Conservation (phyloP, 257 asterid species). For the Gentiana dahurica region DNA sequence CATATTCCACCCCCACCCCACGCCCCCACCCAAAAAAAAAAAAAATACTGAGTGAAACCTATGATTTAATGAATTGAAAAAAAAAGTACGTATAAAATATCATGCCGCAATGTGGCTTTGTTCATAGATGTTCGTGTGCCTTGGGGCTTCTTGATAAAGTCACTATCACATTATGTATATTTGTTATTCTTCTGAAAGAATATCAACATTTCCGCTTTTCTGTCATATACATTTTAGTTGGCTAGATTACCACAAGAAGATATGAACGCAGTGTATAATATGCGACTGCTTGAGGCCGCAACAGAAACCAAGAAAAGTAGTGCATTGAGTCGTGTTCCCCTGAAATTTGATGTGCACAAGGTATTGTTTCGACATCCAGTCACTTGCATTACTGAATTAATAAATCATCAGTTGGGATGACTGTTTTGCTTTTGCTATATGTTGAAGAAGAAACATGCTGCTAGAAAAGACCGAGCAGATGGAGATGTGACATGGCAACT, state of each 20-base stretch:
- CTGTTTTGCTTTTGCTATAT: conserved; percentile 6
- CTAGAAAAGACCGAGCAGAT: conserved; percentile 85
- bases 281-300: conserved; percentile 82
- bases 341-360: conserved; percentile 91
- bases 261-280: conserved; percentile 81
- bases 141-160: neutral
- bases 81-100: too few species aligned
- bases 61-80: too few species aligned
- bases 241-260: conserved; percentile 81
- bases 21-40: too few species aligned
- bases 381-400: conserved; percentile 6
- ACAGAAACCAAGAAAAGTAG: conserved; percentile 67
- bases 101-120: too few species aligned
- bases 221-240: conserved; percentile 35
- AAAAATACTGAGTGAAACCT: too few species aligned
- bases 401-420: conserved; percentile 6
- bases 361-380: conserved; percentile 25
- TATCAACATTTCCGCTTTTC: neutral
- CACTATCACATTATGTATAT: neutral
- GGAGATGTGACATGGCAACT: conserved; percentile 76
- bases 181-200: neutral
- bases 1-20: too few species aligned
- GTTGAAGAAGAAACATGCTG: conserved; percentile 73
- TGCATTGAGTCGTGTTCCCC: conserved; percentile 48
- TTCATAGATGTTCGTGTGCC: too few species aligned